Evolutionary conservation across 441 rosid genomes (phyloP), one percentile per base, ranked within the genome.

Genomic region (Raphanus hybrid): DNA sequence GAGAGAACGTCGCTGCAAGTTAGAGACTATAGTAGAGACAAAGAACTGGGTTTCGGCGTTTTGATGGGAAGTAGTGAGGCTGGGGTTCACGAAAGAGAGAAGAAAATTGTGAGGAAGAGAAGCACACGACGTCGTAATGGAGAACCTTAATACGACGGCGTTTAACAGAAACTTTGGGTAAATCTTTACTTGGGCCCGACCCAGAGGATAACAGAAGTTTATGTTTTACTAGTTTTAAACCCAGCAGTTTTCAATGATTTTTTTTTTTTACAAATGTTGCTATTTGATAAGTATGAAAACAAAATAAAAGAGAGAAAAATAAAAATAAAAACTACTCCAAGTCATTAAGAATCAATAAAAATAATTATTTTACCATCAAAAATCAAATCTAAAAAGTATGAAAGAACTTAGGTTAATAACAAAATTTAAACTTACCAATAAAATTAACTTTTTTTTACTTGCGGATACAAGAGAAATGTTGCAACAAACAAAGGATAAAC

Each of bases 71-170:
- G 37, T 55, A 67, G 64, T 15, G 77, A 67, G 64, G 73, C 77
- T 78, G 80, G 58, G 50, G 71, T 70, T 64, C 67, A 41, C 61
- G 62, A 43, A 71, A 64, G 66, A 18, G 29, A 43, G 66, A 58
- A 43, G 26, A 23, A 69, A 62, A 18, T 7, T 43, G 54, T 55
- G 35, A 39, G 20, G 48, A 27, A 75, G 35, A 61, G n/a, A 20
- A n/a, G 0, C 8, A 76, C 37, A 69, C 70, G 75, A 76, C 80
- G 70, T 52, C 75, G 75, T 75, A 0, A 0, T 32, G 7, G 34
- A 11, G 10, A 32, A 16, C 15, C 11, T 10, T 16, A 1, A 35
- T 37, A 58, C 71, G 71, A 55, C 62, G 2, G 0, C 69, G 62
- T 71, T 3, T 8, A 6, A 1, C 3, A n/a, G 14, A 6, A 61